These are phyloP conservation scores for Nemania bipapillata DNA, from an alignment of 2,329 filamentous ascomycete genomes.

Conservation along the genomic window DNA sequence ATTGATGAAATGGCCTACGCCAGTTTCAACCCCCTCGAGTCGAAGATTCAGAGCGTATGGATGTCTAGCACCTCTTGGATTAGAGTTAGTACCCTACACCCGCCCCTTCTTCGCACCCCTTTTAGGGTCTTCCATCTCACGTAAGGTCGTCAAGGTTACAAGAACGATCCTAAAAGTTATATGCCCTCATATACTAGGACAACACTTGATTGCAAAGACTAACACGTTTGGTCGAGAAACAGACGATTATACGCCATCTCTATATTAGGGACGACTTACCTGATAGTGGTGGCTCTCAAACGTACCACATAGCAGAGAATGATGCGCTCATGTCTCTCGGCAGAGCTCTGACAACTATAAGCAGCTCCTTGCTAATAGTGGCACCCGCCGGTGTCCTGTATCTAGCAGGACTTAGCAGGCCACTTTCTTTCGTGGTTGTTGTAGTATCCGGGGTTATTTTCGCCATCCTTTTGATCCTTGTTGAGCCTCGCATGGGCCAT, in stretches of 20 bases:
- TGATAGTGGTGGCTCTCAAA: not conserved
- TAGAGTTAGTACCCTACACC: constrained; percentile 22
- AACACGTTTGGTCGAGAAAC: not conserved
- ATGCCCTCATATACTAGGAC: not conserved
- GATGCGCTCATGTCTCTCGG: not conserved
- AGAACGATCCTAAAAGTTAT: not conserved
- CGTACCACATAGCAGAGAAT: not conserved
- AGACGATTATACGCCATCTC: constrained; percentile 1
- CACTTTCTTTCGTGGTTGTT: constrained; percentile 28
- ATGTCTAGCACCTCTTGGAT: constrained; percentile 23
- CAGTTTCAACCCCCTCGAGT: constrained; percentile 34
- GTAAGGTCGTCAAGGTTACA: not conserved
- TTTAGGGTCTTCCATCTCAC: not conserved
- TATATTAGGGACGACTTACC: not conserved
- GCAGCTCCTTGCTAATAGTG: constrained; percentile 26
- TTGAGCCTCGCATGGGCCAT: constrained; percentile 33
- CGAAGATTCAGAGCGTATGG: constrained; percentile 37
- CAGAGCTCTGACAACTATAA: constrained; percentile 2
- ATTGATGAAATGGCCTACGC: constrained; percentile 39
- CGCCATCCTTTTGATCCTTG: constrained; percentile 15
- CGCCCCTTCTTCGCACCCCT: not conserved
- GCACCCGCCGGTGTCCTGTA: constrained; percentile 36
- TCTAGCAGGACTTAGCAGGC: constrained; percentile 24
- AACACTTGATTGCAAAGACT: not conserved
- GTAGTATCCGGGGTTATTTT: constrained; percentile 31